Conservation (phyloP, 1,139 yeast species). For the Kurtzmaniella quercitrusa region DNA sequence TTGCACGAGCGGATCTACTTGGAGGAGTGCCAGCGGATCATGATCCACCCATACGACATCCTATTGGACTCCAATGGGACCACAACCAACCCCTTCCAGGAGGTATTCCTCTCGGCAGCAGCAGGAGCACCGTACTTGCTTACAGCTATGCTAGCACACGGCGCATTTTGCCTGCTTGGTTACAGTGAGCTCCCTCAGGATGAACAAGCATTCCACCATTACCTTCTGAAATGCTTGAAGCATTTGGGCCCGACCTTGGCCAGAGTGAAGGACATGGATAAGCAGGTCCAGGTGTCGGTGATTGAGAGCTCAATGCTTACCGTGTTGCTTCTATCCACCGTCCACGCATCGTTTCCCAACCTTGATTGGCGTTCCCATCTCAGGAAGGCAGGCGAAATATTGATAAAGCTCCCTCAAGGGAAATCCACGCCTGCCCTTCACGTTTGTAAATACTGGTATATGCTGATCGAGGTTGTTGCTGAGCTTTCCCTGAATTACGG, state of each 20-base stretch:
- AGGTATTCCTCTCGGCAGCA: slow-evolving; percentile 57
- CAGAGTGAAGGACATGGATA: slow-evolving; percentile 13
- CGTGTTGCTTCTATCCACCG: slow-evolving; percentile 61
- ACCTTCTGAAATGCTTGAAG: slow-evolving; percentile 57
- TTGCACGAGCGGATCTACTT: slow-evolving; percentile 47
- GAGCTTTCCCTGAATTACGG: slow-evolving; percentile 64
- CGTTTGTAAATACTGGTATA: slow-evolving; percentile 67
- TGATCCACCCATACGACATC: slow-evolving; percentile 60
- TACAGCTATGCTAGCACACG: slow-evolving; percentile 70
- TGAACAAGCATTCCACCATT: slow-evolving; percentile 61
- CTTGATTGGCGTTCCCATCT: slow-evolving; percentile 78
- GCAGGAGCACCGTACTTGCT: slow-evolving; percentile 57
- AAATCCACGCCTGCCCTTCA: slow-evolving; percentile 35
- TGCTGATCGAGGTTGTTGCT: slow-evolving; percentile 64
- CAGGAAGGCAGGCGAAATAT: slow-evolving; percentile 66
- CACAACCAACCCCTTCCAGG: slow-evolving; percentile 58
- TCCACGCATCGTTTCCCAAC: slow-evolving; percentile 59
- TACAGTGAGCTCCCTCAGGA: slow-evolving; percentile 45
- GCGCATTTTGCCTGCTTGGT: slow-evolving; percentile 54
- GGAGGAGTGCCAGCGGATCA: slow-evolving; percentile 50
- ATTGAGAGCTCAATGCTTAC: slow-evolving; percentile 70
- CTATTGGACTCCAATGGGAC: slow-evolving; percentile 27
- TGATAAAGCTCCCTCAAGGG: slow-evolving; percentile 33
- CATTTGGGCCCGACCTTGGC: slow-evolving; percentile 44
- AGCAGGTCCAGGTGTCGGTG: slow-evolving; percentile 36